Base-by-base conservation (phyloP, 164 flowering plant species). In the Annona squamosa region DNA sequence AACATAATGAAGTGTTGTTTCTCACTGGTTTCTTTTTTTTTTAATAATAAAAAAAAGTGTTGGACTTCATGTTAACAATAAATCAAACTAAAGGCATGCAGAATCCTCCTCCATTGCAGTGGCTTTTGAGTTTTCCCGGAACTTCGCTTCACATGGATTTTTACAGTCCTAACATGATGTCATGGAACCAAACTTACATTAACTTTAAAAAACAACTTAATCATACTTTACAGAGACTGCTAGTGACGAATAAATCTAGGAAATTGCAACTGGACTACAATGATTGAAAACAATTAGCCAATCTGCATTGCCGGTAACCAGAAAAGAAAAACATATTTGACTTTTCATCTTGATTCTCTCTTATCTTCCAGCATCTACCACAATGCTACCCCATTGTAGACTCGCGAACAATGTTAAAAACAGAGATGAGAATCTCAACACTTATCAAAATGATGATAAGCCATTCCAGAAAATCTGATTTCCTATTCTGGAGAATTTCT, bases 391-490 rank as follows among this genome's bases (percentile, higher is more conserved):
- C 73, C 46, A 84, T 77, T 63, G 87, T 52, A 66, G 91, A 89
- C 78, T 78, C 88, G 37, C 82, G 87, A 48, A 84, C 81, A 71
- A 91, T 84, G 74, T 88, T 90, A 76, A 88, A 94, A 10, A 91
- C 80, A 69, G 93, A 92, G 44, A 92, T 85, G 18, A 91, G 83
- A 74, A 92, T 89, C 79, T 94, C 98, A 46, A 87, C 92, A 72
- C 87, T 83, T 2, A 94, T 92, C 79, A 94, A 74, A 62, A 91
- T 74, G 71, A 94, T 94, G 81, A 94, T 91, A 61, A 91, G 83
- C 97, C 97, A 91, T 75, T 91, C 97, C 80, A 94, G 82, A 75
- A 88, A 92, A 81, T 91, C 97, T 3, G 98, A 94, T 77, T 89
- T 94, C 85, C 97, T 87, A 67, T 94, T 91, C 73, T 94, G 98